Base-by-base conservation (phyloP, 2,329 filamentous ascomycete species). In the Beauveria caledonica region DNA sequence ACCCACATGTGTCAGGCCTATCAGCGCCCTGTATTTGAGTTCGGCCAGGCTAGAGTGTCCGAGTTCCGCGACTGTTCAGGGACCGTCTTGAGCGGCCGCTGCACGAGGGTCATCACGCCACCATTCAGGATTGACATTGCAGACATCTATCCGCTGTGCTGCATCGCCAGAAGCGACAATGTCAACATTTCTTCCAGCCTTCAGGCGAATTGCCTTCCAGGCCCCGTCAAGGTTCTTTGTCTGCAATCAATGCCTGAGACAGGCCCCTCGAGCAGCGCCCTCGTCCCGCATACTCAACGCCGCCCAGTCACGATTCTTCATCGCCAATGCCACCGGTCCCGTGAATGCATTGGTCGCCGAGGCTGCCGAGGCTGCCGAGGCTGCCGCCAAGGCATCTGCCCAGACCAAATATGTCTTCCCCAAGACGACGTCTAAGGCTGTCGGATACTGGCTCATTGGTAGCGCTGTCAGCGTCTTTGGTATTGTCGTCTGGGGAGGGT, bases 381-480 rank as follows among this genome's bases (percentile, higher is more conserved):
- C 64, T 13, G 66, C 69, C 49, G 64, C 63, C 3, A 65, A 63
- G 15, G 63, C 67, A n/a, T 60, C 66, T 62, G 62, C 46, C 62
- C 25, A 66, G 15, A 66, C 70, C 10, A 75, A 74, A 65, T 72
- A 71, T 23, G 72, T 73, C 3, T 84, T 81, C 62, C 81, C 82
- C 33, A 81, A 89, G 67, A 83, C 83, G 10, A 91, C 83, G 65
- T 84, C 86, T 62, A 94, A 89, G 74, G 77, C 79, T 10, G 92
- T 96, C 49, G 94, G 87, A 62, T 93, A 93, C 77, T 99, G 92
- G 92, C 83, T 99, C 50, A 77, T 99, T 60, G 93, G 86, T 51
- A 97, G 92, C 67, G 92, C 94, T 1, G 89, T 85, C 48, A 95
- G 91, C 72, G 94, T 97, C 57, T 99, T 97, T 75, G 94, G 94